Conservation (phyloP, 2,329 filamentous ascomycete genomes). For the Aspergillus latus region DNA sequence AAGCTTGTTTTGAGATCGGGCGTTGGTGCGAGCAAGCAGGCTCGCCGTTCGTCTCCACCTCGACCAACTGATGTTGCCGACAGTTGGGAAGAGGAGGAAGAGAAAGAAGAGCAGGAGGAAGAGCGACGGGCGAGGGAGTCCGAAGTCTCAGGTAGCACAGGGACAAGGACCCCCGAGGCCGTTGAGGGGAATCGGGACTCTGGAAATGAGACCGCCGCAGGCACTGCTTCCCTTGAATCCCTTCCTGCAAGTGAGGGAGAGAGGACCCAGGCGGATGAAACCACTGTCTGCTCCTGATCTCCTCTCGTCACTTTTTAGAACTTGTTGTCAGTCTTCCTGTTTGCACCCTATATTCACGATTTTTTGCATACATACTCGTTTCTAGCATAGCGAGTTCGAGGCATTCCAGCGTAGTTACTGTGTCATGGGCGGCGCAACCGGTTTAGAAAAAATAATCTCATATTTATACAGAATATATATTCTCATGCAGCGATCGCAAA, state of each 20-base stretch:
- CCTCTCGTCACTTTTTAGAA: neutral
- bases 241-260: neutral
- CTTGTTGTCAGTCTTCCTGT: no score
- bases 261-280: neutral
- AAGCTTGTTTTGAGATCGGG: slow-evolving; percentile 37
- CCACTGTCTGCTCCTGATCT: neutral
- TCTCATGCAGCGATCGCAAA: neutral
- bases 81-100: slow-evolving; percentile 49
- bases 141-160: neutral
- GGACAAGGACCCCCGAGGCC: neutral
- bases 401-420: neutral
- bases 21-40: slow-evolving; percentile 33
- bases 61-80: slow-evolving; percentile 38
- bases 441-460: neutral
- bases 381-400: neutral
- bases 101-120: slow-evolving; percentile 41
- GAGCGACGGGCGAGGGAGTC: slow-evolving; percentile 21
- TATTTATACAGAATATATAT: neutral
- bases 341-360: no score
- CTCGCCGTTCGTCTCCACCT: slow-evolving; percentile 21
- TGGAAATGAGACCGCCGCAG: neutral
- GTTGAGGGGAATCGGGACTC: neutral
- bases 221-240: neutral
- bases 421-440: neutral
- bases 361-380: neutral